Conservation (phyloP, 257 asterid genomes). For the Penstemon davidsonii region DNA sequence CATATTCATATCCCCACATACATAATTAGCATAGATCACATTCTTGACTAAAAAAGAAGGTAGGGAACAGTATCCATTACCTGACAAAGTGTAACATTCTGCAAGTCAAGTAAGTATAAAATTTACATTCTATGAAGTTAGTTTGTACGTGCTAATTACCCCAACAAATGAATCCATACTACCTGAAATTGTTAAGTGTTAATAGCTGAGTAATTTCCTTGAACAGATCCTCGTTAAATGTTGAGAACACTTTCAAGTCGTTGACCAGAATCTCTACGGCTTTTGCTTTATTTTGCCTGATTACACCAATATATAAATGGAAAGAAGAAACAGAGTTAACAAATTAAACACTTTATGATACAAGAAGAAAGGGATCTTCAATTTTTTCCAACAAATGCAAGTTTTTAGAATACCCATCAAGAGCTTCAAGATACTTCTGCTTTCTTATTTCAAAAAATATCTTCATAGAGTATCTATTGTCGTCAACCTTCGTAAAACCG, state of each 20-base stretch:
- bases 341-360: background rate
- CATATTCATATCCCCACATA: background rate
- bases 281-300: constrained; percentile 73
- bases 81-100: background rate
- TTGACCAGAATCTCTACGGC: constrained; percentile 83
- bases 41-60: background rate
- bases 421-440: constrained; percentile 98
- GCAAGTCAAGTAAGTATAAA: background rate
- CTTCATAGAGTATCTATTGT: constrained; percentile 95
- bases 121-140: background rate
- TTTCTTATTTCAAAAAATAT: constrained; percentile 92
- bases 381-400: background rate
- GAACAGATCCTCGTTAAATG: constrained; percentile 83
- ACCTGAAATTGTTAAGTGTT: constrained; percentile 91
- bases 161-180: constrained; percentile 18
- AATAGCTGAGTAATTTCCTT: constrained; percentile 93
- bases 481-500: constrained; percentile 96
- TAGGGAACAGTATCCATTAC: constrained; percentile 1
- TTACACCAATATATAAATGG: background rate
- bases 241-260: constrained; percentile 89
- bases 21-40: constrained; percentile 3
- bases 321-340: background rate
- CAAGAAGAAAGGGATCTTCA: background rate
- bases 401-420: constrained; percentile 58
- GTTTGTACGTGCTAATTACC: background rate